Evolutionary conservation across 2,329 filamentous ascomycete genomes (phyloP), one percentile per base, ranked within the genome.

Genomic region (Pseudogymnoascus sp.): DNA sequence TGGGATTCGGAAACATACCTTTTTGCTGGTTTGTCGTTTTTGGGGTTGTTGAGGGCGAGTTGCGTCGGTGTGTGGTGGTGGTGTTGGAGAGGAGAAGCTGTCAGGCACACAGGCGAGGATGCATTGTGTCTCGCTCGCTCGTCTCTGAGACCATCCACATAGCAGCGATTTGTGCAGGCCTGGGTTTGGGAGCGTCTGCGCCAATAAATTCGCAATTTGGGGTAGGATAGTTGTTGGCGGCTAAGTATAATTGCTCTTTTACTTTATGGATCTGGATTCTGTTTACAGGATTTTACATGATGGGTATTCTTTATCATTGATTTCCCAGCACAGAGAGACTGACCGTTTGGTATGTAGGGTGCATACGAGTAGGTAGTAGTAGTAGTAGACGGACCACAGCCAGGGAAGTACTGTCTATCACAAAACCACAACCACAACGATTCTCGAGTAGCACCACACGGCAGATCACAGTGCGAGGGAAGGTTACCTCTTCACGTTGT

Each of bases 41-140:
- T 62, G 57, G 38, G 57, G 38, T 62, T 40, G 60, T 50, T 42
- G 31, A 62, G 60, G 44, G 44, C 44, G 31, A 60, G 23, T 59
- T 60, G 57, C 35, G 57, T 38, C 35, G 57, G 57, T 60, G 31
- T 35, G 57, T 60, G 35, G 57, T 60, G 35, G 57, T 60, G 31
- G 26, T 60, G 31, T 47, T 47, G 57, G 36, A 36, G 57, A 60
- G 57, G 57, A 60, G 57, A 60, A 60, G 57, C 57, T 35, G 57
- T 60, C 31, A 38, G 57, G 57, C 35, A 36, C 31, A 38, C 57
- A 60, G 57, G 38, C 60, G 38, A 62, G 60, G 38, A 40, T 40
- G 21, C 57, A 60, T 35, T 38, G 31, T 60, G 17, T 60, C 31
- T 36, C 53, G 28, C 28, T 38, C 31, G 53, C 35, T 60, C 57